Evolutionary conservation across 768 basidiomycete species (phyloP).

Genomic region (Hortiboletus campestris): DNA sequence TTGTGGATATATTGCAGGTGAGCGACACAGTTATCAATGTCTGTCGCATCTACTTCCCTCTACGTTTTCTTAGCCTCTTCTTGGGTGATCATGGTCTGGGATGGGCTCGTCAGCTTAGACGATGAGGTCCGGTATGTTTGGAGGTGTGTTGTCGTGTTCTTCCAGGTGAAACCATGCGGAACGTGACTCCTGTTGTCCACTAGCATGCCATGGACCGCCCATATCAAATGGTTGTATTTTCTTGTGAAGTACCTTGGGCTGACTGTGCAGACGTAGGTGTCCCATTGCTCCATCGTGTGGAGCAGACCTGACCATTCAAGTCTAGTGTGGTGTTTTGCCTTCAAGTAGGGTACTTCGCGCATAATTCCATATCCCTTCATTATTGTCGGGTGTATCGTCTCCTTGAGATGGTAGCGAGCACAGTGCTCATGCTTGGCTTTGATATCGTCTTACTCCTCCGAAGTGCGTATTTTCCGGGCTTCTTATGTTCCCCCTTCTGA

Average conservation of each 20-base stretch:
- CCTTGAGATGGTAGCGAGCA: conserved; percentile 11
- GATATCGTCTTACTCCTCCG: conserved; percentile 22
- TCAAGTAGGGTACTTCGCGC: conserved; percentile 2
- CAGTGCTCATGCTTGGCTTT: conserved; percentile 14
- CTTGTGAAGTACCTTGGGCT: conserved; percentile 22
- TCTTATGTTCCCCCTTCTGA: neutral
- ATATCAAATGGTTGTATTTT: conserved; percentile 29
- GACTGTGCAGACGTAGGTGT: conserved; percentile 15
- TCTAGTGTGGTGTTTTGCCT: conserved; percentile 7
- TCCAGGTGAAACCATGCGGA: neutral
- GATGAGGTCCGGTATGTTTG: conserved; percentile 24
- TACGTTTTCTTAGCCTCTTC: conserved; percentile 6
- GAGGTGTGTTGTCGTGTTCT: conserved; percentile 15
- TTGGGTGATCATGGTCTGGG: conserved; percentile 18
- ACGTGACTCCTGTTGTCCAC: neutral
- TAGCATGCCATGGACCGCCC: conserved; percentile 16
- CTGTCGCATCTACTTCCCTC: neutral
- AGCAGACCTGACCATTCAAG: neutral
- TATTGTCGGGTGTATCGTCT: conserved; percentile 14
- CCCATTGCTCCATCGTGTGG: neutral
- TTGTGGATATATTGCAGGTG: conserved; percentile 9
- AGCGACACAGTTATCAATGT: neutral
- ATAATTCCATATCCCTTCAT: neutral
- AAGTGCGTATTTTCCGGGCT: conserved; percentile 10
- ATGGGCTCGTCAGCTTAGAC: conserved; percentile 11